Evolutionary conservation across 345 rosid genomes (phyloP).

Genomic region (Populus deltoides): DNA sequence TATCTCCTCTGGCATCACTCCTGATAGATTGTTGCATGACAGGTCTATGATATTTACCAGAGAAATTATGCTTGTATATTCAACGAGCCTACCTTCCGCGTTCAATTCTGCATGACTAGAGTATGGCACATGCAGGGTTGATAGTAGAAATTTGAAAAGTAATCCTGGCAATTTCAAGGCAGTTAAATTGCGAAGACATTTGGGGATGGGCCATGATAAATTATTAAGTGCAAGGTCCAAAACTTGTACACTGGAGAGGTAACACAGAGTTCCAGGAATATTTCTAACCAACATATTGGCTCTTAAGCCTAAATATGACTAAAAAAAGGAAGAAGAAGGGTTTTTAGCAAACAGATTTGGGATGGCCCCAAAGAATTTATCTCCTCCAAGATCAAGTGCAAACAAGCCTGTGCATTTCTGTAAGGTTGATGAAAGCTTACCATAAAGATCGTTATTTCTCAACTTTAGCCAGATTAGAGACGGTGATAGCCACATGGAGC

Average conservation of each 20-base stretch:
- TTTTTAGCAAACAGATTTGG: slow-evolving; percentile 36
- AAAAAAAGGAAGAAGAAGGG: too few relatives aligned
- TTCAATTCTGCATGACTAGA: neutral
- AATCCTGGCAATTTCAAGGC: neutral
- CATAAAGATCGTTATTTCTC: slow-evolving; percentile 41
- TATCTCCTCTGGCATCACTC: slow-evolving; percentile 16
- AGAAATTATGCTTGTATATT: neutral
- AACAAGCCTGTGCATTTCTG: slow-evolving; percentile 46
- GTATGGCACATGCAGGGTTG: too few relatives aligned
- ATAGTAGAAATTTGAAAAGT: too few relatives aligned
- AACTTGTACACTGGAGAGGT: slow-evolving; percentile 7
- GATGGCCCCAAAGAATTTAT: slow-evolving; percentile 38
- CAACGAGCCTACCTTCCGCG: slow-evolving; percentile 9
- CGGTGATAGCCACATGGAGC: slow-evolving; percentile 34
- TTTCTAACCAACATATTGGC: slow-evolving; percentile 11
- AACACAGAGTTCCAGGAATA: slow-evolving; percentile 6
- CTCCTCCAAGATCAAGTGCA: slow-evolving; percentile 50
- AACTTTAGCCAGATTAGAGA: slow-evolving; percentile 43
- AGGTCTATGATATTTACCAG: slow-evolving; percentile 8
- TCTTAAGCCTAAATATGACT: neutral
- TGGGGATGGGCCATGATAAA: slow-evolving; percentile 9
- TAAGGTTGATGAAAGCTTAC: slow-evolving; percentile 46
- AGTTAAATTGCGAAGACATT: slow-evolving; percentile 12
- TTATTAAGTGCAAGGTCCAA: slow-evolving; percentile 12
- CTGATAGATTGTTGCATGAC: slow-evolving; percentile 11